These are phyloP conservation scores for Nyssa sinensis DNA, from an alignment of 148 eudicot genomes.

Conservation along the genomic window DNA sequence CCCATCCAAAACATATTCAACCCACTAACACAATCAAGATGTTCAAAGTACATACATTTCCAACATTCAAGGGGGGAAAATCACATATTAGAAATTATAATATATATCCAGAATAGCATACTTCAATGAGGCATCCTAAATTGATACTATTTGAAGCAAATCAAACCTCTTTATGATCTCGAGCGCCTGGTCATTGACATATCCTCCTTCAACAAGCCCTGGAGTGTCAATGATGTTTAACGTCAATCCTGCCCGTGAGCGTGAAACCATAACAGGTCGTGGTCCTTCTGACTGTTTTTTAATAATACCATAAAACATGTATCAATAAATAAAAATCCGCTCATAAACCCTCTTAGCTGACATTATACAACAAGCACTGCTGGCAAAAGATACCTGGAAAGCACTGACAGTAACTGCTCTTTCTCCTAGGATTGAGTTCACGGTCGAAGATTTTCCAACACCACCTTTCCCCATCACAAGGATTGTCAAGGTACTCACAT, in stretches of 20 bases:
- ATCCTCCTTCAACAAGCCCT: conserved; percentile 96
- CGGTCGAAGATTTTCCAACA: conserved; percentile 92
- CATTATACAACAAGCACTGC: background rate
- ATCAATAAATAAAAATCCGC: background rate
- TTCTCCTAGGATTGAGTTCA: conserved; percentile 90
- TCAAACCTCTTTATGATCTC: conserved; percentile 77
- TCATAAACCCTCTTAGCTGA: background rate
- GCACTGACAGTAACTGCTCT: conserved; percentile 84
- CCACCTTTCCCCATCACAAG: conserved; percentile 98
- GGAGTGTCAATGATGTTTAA: conserved; percentile 94
- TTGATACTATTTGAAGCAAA: background rate
- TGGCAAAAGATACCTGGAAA: conserved; percentile 60
- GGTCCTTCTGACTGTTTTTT: conserved; percentile 72
- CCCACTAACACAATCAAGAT: background rate
- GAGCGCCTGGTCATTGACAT: conserved; percentile 75
- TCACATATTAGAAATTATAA: background rate
- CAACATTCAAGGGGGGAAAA: background rate
- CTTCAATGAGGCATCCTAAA: background rate
- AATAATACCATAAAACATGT: background rate
- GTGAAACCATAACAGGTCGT: conserved; percentile 90
- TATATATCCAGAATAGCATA: background rate
- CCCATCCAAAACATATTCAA: conserved; percentile 16
- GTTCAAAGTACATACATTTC: background rate
- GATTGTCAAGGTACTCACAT: conserved; percentile 75
- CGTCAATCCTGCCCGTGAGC: conserved; percentile 78